Base-by-base conservation (phyloP, 345 rosid species). In the Melaleuca alternifolia region DNA sequence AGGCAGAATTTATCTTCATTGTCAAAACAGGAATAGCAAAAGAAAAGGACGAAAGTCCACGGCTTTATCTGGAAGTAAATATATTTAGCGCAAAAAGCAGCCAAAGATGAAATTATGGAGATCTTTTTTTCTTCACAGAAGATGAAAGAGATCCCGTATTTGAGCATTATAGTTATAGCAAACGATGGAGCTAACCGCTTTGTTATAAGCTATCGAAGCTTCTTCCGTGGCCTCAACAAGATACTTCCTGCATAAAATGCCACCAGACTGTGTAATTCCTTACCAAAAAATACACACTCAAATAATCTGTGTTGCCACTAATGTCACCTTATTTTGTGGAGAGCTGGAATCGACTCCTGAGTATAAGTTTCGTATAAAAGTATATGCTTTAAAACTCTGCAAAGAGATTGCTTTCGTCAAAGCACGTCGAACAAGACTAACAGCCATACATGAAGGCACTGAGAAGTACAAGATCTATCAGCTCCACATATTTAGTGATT, bases 151-250 rank as follows among this genome's bases (percentile, higher is more conserved):
- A 71, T 71, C 10, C 48, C 18, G 21, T 41, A 71, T 18, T 33
- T 71, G 81, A 37, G 44, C 23, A 37, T 33, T 71, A 71, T 71
- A 37, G 24, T 71, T 71, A 33, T 71, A 71, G 48, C 48, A 9
- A 71, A 37, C 7, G 23, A 89, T 62, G 54, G 86, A 53, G 88
- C 96, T 88, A 87, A 97, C 99, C 93, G 99, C 98, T 94, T 97
- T 97, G 88, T 94, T 97, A 84, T 97, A 97, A 59, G 96, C 98
- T 88, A 94, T 91, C 85, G 99, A 94, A 88, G 99, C 98, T 93
- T 96, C 99, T 89, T 97, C 98, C 0, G 98, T 96, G 59, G 99
- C 99, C 91, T 97, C 99, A 0, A 93, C 94, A 62, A 97, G 97
- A 90, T 93, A 94, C 88, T 95, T 96, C 94, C 99, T 97, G 91